Conservation (phyloP, 1,139 yeast species). For the Kurtzmaniella quercitrusa region DNA sequence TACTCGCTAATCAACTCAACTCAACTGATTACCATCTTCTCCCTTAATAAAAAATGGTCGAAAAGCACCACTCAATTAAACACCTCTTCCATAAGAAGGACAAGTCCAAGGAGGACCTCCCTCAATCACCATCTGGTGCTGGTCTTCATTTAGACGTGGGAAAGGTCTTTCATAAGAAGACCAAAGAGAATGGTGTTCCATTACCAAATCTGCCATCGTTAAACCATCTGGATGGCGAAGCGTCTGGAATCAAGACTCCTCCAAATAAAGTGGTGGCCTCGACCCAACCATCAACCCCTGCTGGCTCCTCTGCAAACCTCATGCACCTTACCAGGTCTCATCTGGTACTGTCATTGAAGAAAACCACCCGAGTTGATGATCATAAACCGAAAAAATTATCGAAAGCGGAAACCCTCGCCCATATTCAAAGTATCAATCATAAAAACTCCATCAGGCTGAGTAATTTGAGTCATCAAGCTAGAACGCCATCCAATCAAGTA, state of each 20-base stretch:
- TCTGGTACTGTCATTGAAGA: constrained; percentile 4
- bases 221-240: neutral
- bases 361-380: constrained; percentile 4
- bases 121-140: constrained; percentile 25
- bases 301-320: neutral
- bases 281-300: neutral
- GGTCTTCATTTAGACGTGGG: constrained; percentile 25
- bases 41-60: constrained; percentile 1
- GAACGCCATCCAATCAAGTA: constrained; percentile 8
- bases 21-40: constrained; percentile 4
- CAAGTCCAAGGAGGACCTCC: constrained; percentile 8
- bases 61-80: constrained; percentile 1
- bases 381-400: constrained; percentile 22
- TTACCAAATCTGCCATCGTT: neutral
- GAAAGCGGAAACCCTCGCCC: constrained; percentile 38
- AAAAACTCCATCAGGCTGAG: constrained; percentile 21
- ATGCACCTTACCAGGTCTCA: constrained; percentile 3
- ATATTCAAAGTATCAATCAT: constrained; percentile 29
- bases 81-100: neutral
- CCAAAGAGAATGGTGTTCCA: neutral
- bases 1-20: too few species aligned
- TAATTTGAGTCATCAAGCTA: constrained; percentile 4
- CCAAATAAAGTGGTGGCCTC: constrained; percentile 5
- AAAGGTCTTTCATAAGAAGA: constrained; percentile 15
- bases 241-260: neutral